Base-by-base conservation (phyloP, 306 rosid species). In the Vigna angularis region DNA sequence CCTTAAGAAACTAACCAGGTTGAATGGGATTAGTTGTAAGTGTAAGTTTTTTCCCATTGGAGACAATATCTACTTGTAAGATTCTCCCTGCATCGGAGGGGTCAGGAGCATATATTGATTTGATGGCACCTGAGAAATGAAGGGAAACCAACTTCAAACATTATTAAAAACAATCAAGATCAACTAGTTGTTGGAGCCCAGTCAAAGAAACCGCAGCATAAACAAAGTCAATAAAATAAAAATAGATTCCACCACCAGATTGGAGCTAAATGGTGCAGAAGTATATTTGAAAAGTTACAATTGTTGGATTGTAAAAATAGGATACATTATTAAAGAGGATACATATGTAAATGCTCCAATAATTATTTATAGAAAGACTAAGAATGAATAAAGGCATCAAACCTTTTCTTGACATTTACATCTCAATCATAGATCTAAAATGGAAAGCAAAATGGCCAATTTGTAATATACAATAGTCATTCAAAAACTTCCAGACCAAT, bases 21-120 rank as follows among this genome's bases (percentile, higher is more conserved):
- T 92, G 97, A 82, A 94, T 77, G 57, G 93, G 97, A 72, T 88
- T 83, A 40, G 97, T 92, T 17, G 88, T 89, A 64, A 94, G 78
- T 26, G 84, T 81, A 36, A 84, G 57, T 79, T 87, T 92, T 76
- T 82, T 87, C 63, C 93, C 98, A 75, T 87, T 81, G 11, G 85
- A 87, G 73, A 83, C 76, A 62, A 94, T 78, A 79, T 94, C 97
- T 36, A 87, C 95, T 89, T 91, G 95, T 62, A 94, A 87, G 82
- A 85, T 83, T 83, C 98, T 87, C 59, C 97, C 97, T 65, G 92
- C 95, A 83, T 94, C 98, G 52, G 84, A 83, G n/a, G 98, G 98
- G 48, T 94, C 98, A 6, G 96, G 96, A 66, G 98, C 93, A 77
- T 94, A 94, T 42, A 77, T 64, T 52, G 89, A 81, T 79, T 85